Conservation (phyloP, 2,329 filamentous ascomycete genomes). For the Teratosphaeria destructans region DNA sequence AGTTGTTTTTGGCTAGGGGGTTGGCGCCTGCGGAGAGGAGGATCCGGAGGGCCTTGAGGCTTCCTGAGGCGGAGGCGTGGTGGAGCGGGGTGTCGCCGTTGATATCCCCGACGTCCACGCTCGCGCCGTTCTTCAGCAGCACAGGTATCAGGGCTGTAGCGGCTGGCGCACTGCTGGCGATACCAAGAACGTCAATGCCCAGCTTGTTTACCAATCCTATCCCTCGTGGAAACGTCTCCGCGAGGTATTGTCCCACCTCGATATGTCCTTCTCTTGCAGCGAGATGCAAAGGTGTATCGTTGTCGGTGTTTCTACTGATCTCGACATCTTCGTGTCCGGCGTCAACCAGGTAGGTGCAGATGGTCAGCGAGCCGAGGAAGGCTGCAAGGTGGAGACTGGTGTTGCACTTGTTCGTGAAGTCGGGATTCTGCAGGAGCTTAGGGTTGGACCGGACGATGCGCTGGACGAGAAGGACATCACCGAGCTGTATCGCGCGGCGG, state of each 20-base stretch:
- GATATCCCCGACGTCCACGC: slow-evolving; percentile 38
- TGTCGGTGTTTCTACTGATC: slow-evolving; percentile 66
- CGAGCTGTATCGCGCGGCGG: slow-evolving; percentile 68
- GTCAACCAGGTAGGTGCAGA: slow-evolving; percentile 59
- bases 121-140: slow-evolving; percentile 24
- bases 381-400: slow-evolving; percentile 76
- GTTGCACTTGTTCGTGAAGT: slow-evolving; percentile 65
- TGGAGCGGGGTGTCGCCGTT: slow-evolving; percentile 81
- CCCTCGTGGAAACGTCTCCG: slow-evolving; percentile 50
- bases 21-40: slow-evolving; percentile 71
- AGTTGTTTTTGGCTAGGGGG: slow-evolving; percentile 59
- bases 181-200: slow-evolving; percentile 57
- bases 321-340: slow-evolving; percentile 64
- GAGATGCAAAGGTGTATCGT: slow-evolving; percentile 74
- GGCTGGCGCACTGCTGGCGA: slow-evolving; percentile 21
- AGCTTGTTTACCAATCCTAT: slow-evolving; percentile 56
- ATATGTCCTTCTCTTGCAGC: slow-evolving; percentile 60
- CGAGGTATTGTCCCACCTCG: slow-evolving; percentile 62
- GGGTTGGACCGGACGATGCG: slow-evolving; percentile 69
- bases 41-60: slow-evolving; percentile 65
- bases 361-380: slow-evolving; percentile 56
- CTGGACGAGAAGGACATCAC: slow-evolving; percentile 61
- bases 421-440: slow-evolving; percentile 64
- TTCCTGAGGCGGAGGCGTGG: slow-evolving; percentile 73
- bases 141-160: slow-evolving; percentile 35